Percentiles rank a stretch among this genome's conserved stretches.
Evolutionary conservation across 2,329 filamentous ascomycete genomes (phyloP).

Genomic region (Aureobasidium vineae): DNA sequence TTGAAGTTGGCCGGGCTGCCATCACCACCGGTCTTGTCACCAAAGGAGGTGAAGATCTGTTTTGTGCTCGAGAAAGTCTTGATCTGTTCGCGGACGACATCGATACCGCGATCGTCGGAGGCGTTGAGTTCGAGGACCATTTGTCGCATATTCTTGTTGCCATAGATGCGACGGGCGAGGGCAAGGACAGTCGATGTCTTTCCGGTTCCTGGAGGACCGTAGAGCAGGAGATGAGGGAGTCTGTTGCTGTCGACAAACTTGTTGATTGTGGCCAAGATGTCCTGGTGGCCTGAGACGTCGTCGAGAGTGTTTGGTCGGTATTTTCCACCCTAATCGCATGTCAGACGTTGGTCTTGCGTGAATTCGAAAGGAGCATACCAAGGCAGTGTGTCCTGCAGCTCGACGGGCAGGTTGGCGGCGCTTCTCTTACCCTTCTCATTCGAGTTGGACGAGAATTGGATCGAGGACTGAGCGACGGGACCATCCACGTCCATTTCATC

Average conservation of each 20-base stretch:
- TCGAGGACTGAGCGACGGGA: constrained; percentile 49
- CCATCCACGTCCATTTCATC: constrained; percentile 66
- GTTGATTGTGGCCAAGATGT: constrained; percentile 96
- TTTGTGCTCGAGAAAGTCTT: constrained; percentile 98
- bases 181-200: constrained; percentile 97
- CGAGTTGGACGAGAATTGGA: constrained; percentile 70
- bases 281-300: constrained; percentile 94
- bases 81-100: constrained; percentile 97
- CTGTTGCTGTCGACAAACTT: constrained; percentile 94
- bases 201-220: constrained; percentile 92
- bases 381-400: constrained; percentile 89
- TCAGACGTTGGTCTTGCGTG: constrained; percentile 28
- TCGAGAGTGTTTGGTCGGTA: constrained; percentile 85
- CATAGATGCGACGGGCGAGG: constrained; percentile 90
- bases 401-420: constrained; percentile 87
- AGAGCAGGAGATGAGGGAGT: constrained; percentile 91
- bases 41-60: constrained; percentile 80
- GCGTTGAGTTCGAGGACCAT: constrained; percentile 99
- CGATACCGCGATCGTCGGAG: constrained; percentile 94
- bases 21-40: constrained; percentile 40
- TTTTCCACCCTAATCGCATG: constrained; percentile 76
- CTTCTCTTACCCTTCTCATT: constrained; percentile 82
- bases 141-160: constrained; percentile 85
- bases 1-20: constrained; percentile 63
- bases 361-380: constrained; percentile 58